Base-by-base conservation (phyloP, 2,329 filamentous ascomycete genomes). In the Sporothrix globosa region DNA sequence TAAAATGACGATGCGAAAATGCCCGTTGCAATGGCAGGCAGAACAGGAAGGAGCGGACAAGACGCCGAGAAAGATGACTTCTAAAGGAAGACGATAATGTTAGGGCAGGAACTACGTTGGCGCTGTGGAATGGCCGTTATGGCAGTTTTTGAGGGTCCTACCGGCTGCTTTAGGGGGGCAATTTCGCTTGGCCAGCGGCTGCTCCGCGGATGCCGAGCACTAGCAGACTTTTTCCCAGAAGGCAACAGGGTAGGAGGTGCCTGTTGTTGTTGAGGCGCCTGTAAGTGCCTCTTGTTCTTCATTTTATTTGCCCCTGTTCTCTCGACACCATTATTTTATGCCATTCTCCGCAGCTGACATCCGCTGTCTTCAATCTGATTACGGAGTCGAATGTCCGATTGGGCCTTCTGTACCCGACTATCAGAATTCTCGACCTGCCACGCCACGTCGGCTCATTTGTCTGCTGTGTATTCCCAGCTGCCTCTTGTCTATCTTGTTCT, bases 391-490 rank as follows among this genome's bases (percentile, higher is more conserved):
- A 39, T 39, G 58, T 46, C 39, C 34, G 58, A 5, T 19, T 14
- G 21, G n/a, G 6, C 17, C n/a, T 58, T 58, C 4, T 58, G 54
- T 58, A 30, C 14, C 54, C 27, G 27, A 58, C 7, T 58, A n/a
- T 58, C 54, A 39, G 30, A 3, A 24, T 19, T 39, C 27, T 34
- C 19, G 30, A 53, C 63, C 46, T 46, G 56, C 44, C 67, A 69
- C 69, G 60, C 71, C 72, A 71, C 68, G 50, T 67, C 72, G 70
- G 46, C 71, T 60, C 72, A 73, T 69, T 53, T 39, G 27, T 52
- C 67, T 68, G 34, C 39, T 58, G 66, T 34, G 13, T 19, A 10
- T 13, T 9, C n/a, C 41, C 2, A 44, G 14, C 21, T 11, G 39
- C 41, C 39, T 17, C 44, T 17, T 19, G n/a, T 58, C 14, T 13